Conservation (phyloP, 2,329 filamentous ascomycete genomes). For the Colletotrichum camelliae region DNA sequence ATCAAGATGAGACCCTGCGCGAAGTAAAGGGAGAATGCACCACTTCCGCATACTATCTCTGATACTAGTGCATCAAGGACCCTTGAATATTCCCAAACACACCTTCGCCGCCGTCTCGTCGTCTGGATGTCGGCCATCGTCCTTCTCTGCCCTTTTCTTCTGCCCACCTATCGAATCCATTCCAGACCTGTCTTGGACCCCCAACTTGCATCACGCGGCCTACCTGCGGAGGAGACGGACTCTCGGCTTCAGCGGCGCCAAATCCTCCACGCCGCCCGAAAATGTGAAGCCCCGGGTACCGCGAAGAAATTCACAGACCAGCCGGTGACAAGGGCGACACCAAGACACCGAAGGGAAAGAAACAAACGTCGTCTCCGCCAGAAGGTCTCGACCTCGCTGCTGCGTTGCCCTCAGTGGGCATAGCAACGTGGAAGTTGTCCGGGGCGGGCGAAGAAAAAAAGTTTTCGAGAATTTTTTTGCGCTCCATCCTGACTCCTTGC, state of each 20-base stretch:
- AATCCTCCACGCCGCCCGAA: neutral
- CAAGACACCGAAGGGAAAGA: neutral
- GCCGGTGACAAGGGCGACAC: neutral
- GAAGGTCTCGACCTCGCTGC: neutral
- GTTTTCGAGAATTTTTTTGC: neutral
- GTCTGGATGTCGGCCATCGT: neutral
- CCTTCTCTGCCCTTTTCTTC: neutral
- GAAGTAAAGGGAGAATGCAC: neutral
- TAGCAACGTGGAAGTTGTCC: conserved; percentile 12
- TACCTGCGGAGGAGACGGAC: neutral
- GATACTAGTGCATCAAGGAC: neutral
- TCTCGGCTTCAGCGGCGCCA: conserved; percentile 8
- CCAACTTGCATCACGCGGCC: neutral
- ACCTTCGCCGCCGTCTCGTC: neutral
- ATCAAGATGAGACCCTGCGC: neutral
- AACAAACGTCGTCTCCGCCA: neutral
- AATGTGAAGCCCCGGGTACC: neutral
- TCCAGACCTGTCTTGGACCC: conserved; percentile 12
- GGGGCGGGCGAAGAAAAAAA: neutral
- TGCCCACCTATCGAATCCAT: neutral
- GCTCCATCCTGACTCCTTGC: neutral
- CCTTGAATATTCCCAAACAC: neutral
- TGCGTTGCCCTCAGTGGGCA: neutral
- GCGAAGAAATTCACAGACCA: neutral
- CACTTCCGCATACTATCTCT: neutral